phyloP scores from a whole-genome alignment of 1,139 yeast species.

The Blastobotrys apis region DNA sequence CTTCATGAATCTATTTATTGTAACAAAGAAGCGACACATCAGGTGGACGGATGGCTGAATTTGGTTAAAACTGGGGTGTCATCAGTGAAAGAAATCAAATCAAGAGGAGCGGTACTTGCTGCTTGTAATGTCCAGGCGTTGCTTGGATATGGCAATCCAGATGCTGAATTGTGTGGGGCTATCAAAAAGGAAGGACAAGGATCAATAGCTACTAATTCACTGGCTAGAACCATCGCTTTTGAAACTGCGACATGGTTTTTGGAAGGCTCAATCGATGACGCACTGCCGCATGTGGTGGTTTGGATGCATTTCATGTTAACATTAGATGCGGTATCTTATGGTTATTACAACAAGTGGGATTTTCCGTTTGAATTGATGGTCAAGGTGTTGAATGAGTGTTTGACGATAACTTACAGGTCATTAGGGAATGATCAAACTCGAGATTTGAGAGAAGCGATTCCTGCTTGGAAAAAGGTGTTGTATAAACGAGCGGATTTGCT shows the following conservation, averaged over 20 bases:
- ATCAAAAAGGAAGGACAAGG: background rate
- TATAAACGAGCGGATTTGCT: constrained; percentile 2
- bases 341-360: background rate
- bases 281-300: constrained; percentile 14
- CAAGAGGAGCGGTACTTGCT: constrained; percentile 18
- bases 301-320: constrained; percentile 15
- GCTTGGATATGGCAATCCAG: constrained; percentile 26
- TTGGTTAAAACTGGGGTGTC: background rate
- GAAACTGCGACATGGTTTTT: constrained; percentile 3
- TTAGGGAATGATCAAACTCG: constrained; percentile 2
- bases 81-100: background rate
- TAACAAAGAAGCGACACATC: constrained; percentile 1
- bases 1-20: constrained; percentile 20
- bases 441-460: background rate
- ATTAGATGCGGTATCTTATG: background rate
- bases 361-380: background rate
- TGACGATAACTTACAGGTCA: constrained; percentile 1
- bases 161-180: constrained; percentile 6
- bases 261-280: background rate
- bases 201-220: background rate
- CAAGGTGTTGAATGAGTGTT: constrained; percentile 7
- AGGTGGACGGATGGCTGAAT: background rate
- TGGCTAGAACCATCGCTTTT: background rate
- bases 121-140: constrained; percentile 29
- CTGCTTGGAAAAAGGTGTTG: constrained; percentile 5